phyloP scores from a whole-genome alignment of 78 protist genomes.

The Dictyostelium firmibasis region DNA sequence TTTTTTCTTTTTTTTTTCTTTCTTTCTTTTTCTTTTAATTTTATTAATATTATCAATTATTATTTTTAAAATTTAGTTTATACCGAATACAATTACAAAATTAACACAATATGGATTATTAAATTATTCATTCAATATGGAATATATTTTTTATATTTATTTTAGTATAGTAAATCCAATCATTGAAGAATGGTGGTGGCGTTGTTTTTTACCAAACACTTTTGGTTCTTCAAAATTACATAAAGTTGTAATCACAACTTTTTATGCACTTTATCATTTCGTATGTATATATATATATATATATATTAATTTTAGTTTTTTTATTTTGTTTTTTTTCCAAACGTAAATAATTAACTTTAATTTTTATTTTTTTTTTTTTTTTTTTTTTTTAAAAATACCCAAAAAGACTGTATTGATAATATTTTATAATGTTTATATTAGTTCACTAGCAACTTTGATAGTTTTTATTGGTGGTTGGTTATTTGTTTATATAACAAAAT shows the following conservation, averaged over 20 bases:
- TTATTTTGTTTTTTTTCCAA: too few relatives aligned
- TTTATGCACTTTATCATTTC: conserved; percentile 42
- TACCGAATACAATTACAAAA: conserved; percentile 20
- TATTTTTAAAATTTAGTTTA: neutral
- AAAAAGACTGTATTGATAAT: conserved; percentile 43
- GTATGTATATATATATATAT: conserved; percentile 27
- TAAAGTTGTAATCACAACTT: neutral
- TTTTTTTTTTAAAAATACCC: too few relatives aligned
- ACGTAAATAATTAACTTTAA: too few relatives aligned
- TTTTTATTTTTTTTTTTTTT: too few relatives aligned
- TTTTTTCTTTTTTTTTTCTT: too few relatives aligned
- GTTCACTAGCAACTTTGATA: neutral
- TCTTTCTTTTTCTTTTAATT: neutral
- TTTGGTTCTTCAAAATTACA: conserved; percentile 13
- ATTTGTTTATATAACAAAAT: neutral
- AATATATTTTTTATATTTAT: conserved; percentile 28
- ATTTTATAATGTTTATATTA: conserved; percentile 26
- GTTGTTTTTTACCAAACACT: conserved; percentile 16
- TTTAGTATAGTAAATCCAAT: conserved; percentile 23
- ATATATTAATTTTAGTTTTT: neutral
- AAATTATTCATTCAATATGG: neutral
- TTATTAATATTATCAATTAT: too few relatives aligned
- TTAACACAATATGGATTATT: conserved; percentile 21
- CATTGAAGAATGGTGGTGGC: conserved; percentile 61
- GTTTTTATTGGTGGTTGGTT: conserved; percentile 25